phyloP scores from a whole-genome alignment of 148 eudicot species.

The Euryodendron excelsum region DNA sequence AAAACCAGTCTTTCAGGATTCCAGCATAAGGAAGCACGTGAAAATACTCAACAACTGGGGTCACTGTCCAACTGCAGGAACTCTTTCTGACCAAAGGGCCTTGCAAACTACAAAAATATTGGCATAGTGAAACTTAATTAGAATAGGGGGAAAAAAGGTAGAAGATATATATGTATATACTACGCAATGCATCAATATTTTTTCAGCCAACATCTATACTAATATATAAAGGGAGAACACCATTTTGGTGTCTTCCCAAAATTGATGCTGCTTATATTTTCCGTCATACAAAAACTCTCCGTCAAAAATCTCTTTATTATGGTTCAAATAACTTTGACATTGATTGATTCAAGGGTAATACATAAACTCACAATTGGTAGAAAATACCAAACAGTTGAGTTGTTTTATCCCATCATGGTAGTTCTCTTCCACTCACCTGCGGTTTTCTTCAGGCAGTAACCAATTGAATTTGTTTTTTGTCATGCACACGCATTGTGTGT shows the following conservation, averaged over 20 bases:
- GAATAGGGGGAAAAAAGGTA: background rate
- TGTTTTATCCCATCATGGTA: no score
- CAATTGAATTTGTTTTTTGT: no score
- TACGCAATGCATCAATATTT: background rate
- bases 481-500: no score
- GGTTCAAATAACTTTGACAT: background rate
- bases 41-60: slow-evolving; percentile 66
- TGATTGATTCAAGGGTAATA: no score
- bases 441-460: no score
- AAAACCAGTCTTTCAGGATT: slow-evolving; percentile 49
- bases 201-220: background rate
- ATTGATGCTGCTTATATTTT: background rate
- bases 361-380: no score
- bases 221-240: no score
- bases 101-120: slow-evolving; percentile 49
- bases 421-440: no score
- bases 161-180: background rate
- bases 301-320: no score
- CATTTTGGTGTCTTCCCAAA: background rate
- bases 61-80: slow-evolving; percentile 43
- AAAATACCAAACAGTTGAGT: no score
- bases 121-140: background rate
- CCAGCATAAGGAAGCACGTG: slow-evolving; percentile 77
- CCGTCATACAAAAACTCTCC: no score
- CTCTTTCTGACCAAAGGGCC: slow-evolving; percentile 65